These are phyloP conservation scores for Anethum foeniculum DNA, from an alignment of 140 eudicot genomes.

Conservation along the genomic window DNA sequence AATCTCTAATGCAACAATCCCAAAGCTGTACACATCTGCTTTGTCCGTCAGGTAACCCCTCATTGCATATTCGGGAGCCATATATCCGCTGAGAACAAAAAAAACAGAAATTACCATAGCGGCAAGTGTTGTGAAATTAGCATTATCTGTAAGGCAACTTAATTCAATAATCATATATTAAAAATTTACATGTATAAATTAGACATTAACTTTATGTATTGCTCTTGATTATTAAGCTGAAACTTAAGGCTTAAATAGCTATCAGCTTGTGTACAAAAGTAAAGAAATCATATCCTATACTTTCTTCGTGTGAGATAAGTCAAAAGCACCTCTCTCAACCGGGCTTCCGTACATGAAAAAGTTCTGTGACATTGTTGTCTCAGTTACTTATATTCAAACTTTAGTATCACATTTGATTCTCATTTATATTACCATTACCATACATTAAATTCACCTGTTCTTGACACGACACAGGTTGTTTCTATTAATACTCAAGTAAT, in stretches of 20 bases:
- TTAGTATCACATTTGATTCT: neutral
- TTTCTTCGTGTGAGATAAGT: neutral
- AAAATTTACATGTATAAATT: neutral
- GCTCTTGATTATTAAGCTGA: neutral
- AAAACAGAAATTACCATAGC: neutral
- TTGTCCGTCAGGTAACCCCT: conserved; percentile 87
- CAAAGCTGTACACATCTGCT: conserved; percentile 93
- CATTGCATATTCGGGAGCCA: conserved; percentile 98
- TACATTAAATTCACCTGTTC: neutral
- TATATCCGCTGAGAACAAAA: conserved; percentile 59
- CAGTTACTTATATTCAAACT: neutral
- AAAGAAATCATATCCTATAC: neutral
- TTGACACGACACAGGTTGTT: neutral
- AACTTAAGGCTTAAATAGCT: neutral
- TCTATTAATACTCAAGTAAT: neutral
- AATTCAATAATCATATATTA: neutral
- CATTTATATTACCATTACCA: neutral
- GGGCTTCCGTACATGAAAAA: neutral
- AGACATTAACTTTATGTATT: neutral
- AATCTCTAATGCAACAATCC: conserved; percentile 71
- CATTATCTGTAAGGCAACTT: neutral
- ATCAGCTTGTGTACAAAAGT: neutral
- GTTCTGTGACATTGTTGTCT: neutral
- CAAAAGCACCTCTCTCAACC: neutral
- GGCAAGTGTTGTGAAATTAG: neutral